phyloP scores from a whole-genome alignment of 306 rosid genomes.

The Sicyos baderoa region DNA sequence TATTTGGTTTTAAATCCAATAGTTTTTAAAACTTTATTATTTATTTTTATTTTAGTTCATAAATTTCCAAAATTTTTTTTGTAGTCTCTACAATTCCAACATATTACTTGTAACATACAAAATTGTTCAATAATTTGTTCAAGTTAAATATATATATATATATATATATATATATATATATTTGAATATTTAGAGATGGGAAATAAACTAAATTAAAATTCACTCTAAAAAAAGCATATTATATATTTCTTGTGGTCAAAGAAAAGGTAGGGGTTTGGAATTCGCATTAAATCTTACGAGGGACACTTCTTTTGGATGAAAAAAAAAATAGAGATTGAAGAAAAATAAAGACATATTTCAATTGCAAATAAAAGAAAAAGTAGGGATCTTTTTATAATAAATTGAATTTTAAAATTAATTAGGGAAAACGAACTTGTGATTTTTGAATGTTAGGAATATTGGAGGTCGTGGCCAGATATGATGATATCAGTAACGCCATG shows the following conservation, averaged over 20 bases:
- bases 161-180: too few species aligned
- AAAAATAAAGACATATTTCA: background rate
- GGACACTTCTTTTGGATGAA: constrained; percentile 1
- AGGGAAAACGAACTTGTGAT: constrained; percentile 29
- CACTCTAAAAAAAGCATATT: constrained; percentile 23
- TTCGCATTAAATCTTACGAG: constrained; percentile 39
- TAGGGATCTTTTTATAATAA: background rate
- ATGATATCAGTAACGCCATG: constrained; percentile 56
- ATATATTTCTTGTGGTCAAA: constrained; percentile 53
- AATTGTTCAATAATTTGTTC: background rate
- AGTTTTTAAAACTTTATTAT: too few species aligned
- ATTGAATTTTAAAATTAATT: background rate
- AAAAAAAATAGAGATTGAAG: background rate
- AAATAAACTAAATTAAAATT: background rate
- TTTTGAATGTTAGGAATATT: constrained; percentile 60
- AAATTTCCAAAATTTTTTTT: too few species aligned
- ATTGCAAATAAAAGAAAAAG: background rate
- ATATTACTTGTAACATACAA: too few species aligned
- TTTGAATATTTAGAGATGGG: constrained; percentile 20
- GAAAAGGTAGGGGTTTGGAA: constrained; percentile 35
- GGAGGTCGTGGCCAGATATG: constrained; percentile 59
- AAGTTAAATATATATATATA: background rate
- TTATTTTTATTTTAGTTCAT: too few species aligned
- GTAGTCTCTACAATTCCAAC: too few species aligned
- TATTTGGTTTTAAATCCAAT: too few species aligned